Conservation (phyloP, 208 protist genomes). For the Histomonas meleagridis region DNA sequence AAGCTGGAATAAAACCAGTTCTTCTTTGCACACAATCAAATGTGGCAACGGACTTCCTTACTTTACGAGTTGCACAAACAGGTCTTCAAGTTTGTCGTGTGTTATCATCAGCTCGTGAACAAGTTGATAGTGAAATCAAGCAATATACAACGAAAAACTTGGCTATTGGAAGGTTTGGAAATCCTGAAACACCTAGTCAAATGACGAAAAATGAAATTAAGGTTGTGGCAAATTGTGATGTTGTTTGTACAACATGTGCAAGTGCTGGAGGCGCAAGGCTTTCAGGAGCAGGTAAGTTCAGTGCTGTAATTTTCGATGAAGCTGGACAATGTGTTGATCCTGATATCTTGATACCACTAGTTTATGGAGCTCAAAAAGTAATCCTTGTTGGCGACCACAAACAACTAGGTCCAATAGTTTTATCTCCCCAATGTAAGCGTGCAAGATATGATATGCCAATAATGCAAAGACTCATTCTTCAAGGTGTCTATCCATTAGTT, state of each 20-base stretch:
- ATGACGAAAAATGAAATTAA: constrained; percentile 11
- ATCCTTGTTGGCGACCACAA: constrained; percentile 77
- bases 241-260: constrained; percentile 83
- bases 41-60: constrained; percentile 51
- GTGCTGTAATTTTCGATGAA: constrained; percentile 83
- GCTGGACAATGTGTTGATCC: constrained; percentile 77
- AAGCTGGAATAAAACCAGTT: constrained; percentile 73
- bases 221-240: constrained; percentile 62
- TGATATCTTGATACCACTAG: constrained; percentile 80
- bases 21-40: constrained; percentile 72
- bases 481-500: constrained; percentile 65
- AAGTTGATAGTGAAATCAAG: neutral
- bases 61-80: neutral
- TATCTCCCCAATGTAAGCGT: constrained; percentile 71
- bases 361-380: constrained; percentile 71
- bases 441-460: constrained; percentile 74
- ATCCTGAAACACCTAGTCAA: too few species aligned
- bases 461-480: constrained; percentile 80
- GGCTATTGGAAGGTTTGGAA: neutral
- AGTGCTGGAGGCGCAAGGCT: constrained; percentile 72
- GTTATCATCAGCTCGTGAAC: neutral
- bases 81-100: neutral
- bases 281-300: constrained; percentile 60
- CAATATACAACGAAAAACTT: neutral
- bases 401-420: constrained; percentile 79